Evolutionary conservation across 306 rosid species (phyloP), one percentile per base, ranked within the genome.

Genomic region (Prunus mira): DNA sequence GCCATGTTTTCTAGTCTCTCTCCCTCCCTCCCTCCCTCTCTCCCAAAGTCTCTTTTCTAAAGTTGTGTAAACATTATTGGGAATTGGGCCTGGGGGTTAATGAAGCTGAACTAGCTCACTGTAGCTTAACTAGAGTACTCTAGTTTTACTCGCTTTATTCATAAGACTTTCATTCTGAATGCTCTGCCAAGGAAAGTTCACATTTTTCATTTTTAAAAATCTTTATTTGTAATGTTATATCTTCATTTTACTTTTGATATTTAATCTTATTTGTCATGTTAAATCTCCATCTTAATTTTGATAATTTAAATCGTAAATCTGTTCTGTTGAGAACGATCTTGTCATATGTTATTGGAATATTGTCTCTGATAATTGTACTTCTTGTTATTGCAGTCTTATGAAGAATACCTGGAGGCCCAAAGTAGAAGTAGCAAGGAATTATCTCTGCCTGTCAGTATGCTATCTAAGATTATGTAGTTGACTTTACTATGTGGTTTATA

Each of bases 401-500:
- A 85, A 73, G 88, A 85, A 62, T 85, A 85, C 80, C 79, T 85
- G 69, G 84, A 85, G 72, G 83, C 74, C 63, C 83, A 82, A 71
- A 69, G 86, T 79, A 79, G 86, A 82, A 81, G 74, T 69, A 46
- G 60, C 81, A 79, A 79, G 75, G 74, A 62, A 20, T 34, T 67
- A 49, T 47, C 58, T 54, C 69, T 30, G 51, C 66, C 72, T 63
- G 88, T 82, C 19, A 82, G 88, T 78, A 66, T 67, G 19, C 78
- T 27, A 71, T 43, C 73, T 55, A 32, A 11, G 24, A 67, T 32
- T 19, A 17, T 74, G 6, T n/a, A 27, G 28, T 30, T 65, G 20
- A n/a, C 34, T 28, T 50, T 41, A 3, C 30, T 49, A 63, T 73
- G 43, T 41, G 24, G 49, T 38, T 60, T 67, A 58, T 28, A 56